Evolutionary conservation across 2,329 filamentous ascomycete genomes (phyloP).

Genomic region (Keithomyces neogunnii): DNA sequence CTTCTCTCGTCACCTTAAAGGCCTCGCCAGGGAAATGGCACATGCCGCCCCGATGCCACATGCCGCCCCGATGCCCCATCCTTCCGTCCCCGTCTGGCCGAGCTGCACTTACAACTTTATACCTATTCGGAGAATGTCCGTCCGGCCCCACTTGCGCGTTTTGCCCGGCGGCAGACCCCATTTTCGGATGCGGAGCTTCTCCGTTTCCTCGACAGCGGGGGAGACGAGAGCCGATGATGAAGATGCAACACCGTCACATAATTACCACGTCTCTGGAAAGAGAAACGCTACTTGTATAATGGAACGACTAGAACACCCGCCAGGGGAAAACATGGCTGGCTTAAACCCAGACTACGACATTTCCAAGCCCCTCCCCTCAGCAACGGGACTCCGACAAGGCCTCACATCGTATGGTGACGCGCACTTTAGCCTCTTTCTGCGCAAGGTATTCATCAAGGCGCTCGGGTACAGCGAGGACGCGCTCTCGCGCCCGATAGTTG

Average conservation of each 20-base stretch:
- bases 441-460: conserved; percentile 72
- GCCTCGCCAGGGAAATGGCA: conserved; percentile 31
- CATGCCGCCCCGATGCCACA: conserved; percentile 42
- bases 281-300: too few species aligned
- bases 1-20: conserved; percentile 34
- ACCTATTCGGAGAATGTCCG: not conserved
- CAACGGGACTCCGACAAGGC: conserved; percentile 51
- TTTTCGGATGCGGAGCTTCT: too few species aligned
- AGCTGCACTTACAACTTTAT: conserved; percentile 12
- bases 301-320: not conserved
- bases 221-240: too few species aligned
- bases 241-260: too few species aligned
- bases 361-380: conserved; percentile 38
- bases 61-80: conserved; percentile 44
- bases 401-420: conserved; percentile 64
- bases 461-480: conserved; percentile 66
- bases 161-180: too few species aligned
- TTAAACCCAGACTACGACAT: conserved; percentile 50
- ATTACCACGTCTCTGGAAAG: too few species aligned
- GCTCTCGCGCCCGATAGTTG: conserved; percentile 61
- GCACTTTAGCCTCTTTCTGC: conserved; percentile 66
- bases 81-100: conserved; percentile 32
- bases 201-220: too few species aligned
- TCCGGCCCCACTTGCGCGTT: not conserved
- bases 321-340: not conserved